phyloP scores from a whole-genome alignment of 495 filamentous ascomycete species.

The Cladorrhinum samala region DNA sequence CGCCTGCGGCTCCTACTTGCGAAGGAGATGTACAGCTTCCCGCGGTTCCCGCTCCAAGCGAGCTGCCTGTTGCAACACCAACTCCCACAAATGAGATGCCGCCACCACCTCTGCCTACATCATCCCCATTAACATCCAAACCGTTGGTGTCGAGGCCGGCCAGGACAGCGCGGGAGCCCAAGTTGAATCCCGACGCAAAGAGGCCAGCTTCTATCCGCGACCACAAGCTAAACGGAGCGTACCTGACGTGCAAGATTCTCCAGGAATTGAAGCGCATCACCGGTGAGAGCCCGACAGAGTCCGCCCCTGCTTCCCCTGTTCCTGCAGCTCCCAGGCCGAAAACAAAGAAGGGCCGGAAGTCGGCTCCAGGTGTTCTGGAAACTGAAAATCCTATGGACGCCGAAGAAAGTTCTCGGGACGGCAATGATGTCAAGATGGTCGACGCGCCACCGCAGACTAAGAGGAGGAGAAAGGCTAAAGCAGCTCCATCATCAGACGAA shows the following conservation, averaged over 20 bases:
- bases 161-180: constrained; percentile 12
- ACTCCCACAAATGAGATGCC: constrained; percentile 5
- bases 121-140: constrained; percentile 3
- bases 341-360: constrained; percentile 24
- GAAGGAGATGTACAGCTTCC: too few species aligned
- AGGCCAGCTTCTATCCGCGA: constrained; percentile 30
- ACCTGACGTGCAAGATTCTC: constrained; percentile 28
- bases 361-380: constrained; percentile 17
- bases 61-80: too few species aligned
- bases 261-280: constrained; percentile 20
- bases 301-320: constrained; percentile 4
- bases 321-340: constrained; percentile 11
- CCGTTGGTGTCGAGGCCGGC: background rate
- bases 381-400: background rate
- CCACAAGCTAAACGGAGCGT: constrained; percentile 31
- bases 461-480: background rate
- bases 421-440: background rate
- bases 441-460: background rate
- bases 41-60: too few species aligned
- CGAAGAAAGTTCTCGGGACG: background rate
- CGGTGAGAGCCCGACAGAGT: background rate
- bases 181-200: constrained; percentile 28
- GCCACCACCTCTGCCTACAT: background rate
- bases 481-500: too few species aligned
- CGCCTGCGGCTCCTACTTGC: too few species aligned